phyloP scores from a whole-genome alignment of 2,329 filamentous ascomycete species.

The Fusarium graminum region DNA sequence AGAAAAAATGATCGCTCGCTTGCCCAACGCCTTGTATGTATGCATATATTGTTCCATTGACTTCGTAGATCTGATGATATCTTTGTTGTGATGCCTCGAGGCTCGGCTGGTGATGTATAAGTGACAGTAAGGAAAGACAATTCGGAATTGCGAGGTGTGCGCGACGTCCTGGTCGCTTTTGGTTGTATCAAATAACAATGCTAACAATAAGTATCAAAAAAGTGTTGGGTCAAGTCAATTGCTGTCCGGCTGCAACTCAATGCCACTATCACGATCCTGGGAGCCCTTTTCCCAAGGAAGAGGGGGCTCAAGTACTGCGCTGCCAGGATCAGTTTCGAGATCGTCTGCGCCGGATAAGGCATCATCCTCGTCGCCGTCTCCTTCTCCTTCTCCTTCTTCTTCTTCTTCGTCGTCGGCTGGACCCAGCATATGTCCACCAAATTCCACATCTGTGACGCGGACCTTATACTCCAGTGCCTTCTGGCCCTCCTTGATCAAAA shows the following conservation, averaged over 20 bases:
- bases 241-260: constrained; percentile 62
- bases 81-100: constrained; percentile 33
- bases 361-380: constrained; percentile 48
- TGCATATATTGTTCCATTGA: constrained; percentile 38
- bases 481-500: constrained; percentile 87
- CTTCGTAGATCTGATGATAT: constrained; percentile 36
- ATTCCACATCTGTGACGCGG: constrained; percentile 79
- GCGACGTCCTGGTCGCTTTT: constrained; percentile 30
- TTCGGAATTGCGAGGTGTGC: constrained; percentile 26
- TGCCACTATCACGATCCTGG: constrained; percentile 66
- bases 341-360: constrained; percentile 37
- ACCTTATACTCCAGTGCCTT: constrained; percentile 89
- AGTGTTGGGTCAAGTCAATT: constrained; percentile 16
- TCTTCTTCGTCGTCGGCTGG: constrained; percentile 71
- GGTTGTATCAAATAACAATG: constrained; percentile 9
- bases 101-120: constrained; percentile 36
- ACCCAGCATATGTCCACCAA: constrained; percentile 83
- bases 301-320: constrained; percentile 44
- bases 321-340: constrained; percentile 37
- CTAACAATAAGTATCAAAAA: background rate
- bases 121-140: constrained; percentile 20
- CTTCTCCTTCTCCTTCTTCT: constrained; percentile 50
- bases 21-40: constrained; percentile 46
- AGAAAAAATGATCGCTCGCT: constrained; percentile 44
- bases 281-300: constrained; percentile 55